phyloP scores from a whole-genome alignment of 1,284 basidiomycete species.

The Microbotryum intermedium region DNA sequence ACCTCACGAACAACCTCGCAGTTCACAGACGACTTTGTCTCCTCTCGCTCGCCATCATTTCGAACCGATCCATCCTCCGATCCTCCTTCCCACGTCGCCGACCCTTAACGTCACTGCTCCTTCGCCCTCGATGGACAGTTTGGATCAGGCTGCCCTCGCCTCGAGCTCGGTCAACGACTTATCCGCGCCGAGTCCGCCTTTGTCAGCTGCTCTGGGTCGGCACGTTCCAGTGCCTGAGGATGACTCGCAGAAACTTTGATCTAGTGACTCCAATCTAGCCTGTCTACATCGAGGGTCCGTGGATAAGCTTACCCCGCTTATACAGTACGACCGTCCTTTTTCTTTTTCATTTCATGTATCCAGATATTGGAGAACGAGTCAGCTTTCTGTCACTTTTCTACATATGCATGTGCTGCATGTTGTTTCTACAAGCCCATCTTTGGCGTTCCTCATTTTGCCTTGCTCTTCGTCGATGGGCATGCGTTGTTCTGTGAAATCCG shows the following conservation, averaged over 20 bases:
- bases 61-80: no score
- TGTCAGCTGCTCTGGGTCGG: conserved; percentile 9
- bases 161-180: neutral
- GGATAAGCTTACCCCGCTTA: neutral
- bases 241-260: no score
- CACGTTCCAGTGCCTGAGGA: neutral
- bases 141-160: neutral
- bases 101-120: conserved; percentile 38
- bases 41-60: neutral
- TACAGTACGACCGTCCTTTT: neutral
- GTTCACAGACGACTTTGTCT: neutral
- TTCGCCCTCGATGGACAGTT: conserved; percentile 52
- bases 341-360: no score
- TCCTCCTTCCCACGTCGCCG: neutral
- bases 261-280: no score
- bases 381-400: conserved; percentile 45
- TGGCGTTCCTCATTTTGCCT: no score
- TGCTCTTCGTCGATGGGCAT: no score
- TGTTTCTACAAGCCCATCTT: no score
- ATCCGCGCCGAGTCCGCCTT: conserved; percentile 1
- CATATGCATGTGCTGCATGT: no score
- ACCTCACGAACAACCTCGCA: neutral
- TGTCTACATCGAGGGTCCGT: no score
- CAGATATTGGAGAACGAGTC: neutral
- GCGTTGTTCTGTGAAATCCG: no score